Evolutionary conservation across 2,329 filamentous ascomycete genomes (phyloP), one percentile per base, ranked within the genome.

Genomic region (Penicillium sp.): DNA sequence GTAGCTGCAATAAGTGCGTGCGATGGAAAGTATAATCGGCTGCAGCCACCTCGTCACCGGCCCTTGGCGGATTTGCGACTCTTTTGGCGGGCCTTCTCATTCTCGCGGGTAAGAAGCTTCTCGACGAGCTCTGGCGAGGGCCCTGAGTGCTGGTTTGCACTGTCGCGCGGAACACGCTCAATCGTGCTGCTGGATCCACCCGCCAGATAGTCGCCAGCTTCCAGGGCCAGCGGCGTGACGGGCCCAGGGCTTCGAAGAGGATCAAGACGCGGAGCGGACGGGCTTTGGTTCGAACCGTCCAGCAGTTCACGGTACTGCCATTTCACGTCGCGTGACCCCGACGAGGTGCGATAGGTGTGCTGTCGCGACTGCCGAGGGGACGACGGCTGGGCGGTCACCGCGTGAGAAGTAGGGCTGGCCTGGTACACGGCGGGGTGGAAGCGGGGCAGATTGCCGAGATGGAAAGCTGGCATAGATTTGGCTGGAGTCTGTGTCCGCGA

Each of bases 381-480:
- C 3, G 53, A 50, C n/a, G 58, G 63, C 42, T 62, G 65, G 10
- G 41, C 43, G 15, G 49, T 48, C 17, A 47, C 18, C 17, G 42
- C 51, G 36, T 57, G 53, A 7, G 54, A 44, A 33, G 40, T 52
- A 28, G 47, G 47, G 7, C 53, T 44, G 4, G 64, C 55, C 36
- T 65, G 67, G 43, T 71, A 73, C 40, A 70, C 65, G 7, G 68
- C 63, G 1, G 70, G 70, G 50, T 73, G 69, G 47, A 70, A 72
- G 18, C 69, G 63, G n/a, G 70, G 70, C 13, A 73, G 56, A 32
- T 51, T 67, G 30, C 59, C 61, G 9, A 72, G 62, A 32, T 68
- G 60, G 51, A 70, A 62, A 17, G 56, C 50, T 10, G 64, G 57
- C 10, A 57, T 53, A n/a, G 62, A 50, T 48, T 70, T 68, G 37